phyloP scores from a whole-genome alignment of 2,329 filamentous ascomycete genomes.

The Sporothrix humicola region DNA sequence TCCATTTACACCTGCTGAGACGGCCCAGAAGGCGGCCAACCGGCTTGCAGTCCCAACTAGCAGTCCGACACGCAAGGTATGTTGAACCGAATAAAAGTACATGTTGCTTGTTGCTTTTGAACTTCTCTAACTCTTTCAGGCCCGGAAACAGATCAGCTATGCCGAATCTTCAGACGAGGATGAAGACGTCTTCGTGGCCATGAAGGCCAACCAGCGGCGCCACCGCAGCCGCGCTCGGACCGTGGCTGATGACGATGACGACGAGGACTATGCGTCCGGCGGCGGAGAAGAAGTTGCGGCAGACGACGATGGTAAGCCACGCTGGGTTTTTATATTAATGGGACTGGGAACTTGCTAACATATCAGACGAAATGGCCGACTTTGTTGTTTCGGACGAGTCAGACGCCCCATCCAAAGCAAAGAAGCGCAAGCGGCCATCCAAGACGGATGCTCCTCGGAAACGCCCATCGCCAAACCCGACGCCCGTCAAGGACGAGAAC shows the following conservation, averaged over 20 bases:
- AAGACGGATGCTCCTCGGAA: constrained; percentile 64
- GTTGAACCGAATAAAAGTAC: not conserved
- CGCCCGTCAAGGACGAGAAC: constrained; percentile 41
- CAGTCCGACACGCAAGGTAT: constrained; percentile 82
- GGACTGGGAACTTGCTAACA: not conserved
- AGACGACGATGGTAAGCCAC: constrained; percentile 64
- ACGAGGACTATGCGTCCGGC: constrained; percentile 75
- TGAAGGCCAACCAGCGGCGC: constrained; percentile 49
- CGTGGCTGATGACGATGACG: constrained; percentile 68
- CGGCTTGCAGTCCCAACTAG: constrained; percentile 55
- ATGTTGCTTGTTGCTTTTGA: not conserved
- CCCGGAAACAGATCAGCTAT: constrained; percentile 69
- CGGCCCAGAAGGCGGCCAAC: constrained; percentile 50
- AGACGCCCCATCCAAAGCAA: constrained; percentile 67
- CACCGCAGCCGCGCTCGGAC: constrained; percentile 58
- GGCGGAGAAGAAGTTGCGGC: constrained; percentile 61
- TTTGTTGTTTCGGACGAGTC: constrained; percentile 89
- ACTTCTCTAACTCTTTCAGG: constrained; percentile 44
- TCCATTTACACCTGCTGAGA: constrained; percentile 52
- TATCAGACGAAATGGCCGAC: constrained; percentile 74
- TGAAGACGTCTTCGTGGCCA: constrained; percentile 68
- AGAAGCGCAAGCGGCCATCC: constrained; percentile 75
- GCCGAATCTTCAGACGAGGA: constrained; percentile 84
- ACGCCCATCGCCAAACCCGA: constrained; percentile 60
- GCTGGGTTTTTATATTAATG: no score